phyloP scores from a whole-genome alignment of 2,329 filamentous ascomycete species.

The Ambrosiella xylebori region DNA sequence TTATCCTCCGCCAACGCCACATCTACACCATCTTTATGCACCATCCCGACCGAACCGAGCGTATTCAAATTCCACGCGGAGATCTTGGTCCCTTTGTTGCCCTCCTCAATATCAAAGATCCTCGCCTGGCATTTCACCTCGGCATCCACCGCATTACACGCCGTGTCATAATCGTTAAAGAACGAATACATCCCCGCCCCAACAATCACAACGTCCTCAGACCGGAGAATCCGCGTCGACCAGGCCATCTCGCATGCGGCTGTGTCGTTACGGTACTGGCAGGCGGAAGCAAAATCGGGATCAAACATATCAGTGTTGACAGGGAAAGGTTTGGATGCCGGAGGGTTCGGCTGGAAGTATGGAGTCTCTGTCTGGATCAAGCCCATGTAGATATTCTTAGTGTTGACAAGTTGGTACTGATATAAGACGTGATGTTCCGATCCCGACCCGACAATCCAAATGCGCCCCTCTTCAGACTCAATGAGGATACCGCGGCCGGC shows the following conservation, averaged over 20 bases:
- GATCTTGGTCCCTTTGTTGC: constrained; percentile 16
- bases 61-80: constrained; percentile 30
- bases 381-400: constrained; percentile 44
- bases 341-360: constrained; percentile 52
- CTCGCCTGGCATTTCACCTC: constrained; percentile 29
- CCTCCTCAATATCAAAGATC: constrained; percentile 21
- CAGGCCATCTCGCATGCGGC: constrained; percentile 40
- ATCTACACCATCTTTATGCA: constrained; percentile 21
- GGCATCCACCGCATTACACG: constrained; percentile 26
- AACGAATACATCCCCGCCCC: constrained; percentile 52
- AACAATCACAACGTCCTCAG: constrained; percentile 38
- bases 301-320: constrained; percentile 27
- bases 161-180: constrained; percentile 44
- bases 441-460: constrained; percentile 48
- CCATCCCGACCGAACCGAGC: constrained; percentile 25
- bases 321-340: constrained; percentile 39
- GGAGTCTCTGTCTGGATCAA: constrained; percentile 53
- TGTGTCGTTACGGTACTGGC: constrained; percentile 19
- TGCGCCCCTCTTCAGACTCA: constrained; percentile 20
- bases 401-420: constrained; percentile 47
- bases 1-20: constrained; percentile 24
- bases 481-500: constrained; percentile 34
- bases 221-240: constrained; percentile 44
- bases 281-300: constrained; percentile 34
- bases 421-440: constrained; percentile 51